Conservation (phyloP, 1,284 basidiomycete genomes). For the Marasmius sp. region DNA sequence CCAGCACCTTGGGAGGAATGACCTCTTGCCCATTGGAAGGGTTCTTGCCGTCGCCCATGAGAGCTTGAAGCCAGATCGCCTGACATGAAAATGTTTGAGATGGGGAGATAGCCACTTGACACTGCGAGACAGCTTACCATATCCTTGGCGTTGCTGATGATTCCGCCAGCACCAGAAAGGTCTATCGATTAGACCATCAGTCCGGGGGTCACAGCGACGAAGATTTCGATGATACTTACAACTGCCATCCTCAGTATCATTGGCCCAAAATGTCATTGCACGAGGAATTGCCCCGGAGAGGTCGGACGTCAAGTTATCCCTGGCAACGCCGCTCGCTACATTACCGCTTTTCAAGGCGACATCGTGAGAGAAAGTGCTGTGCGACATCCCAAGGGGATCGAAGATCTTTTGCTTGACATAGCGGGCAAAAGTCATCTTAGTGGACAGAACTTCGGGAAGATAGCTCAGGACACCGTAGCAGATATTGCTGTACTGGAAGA, state of each 20-base stretch:
- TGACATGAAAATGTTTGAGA: constrained; percentile 7
- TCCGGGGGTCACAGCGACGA: not conserved
- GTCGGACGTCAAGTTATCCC: constrained; percentile 14
- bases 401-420: constrained; percentile 24
- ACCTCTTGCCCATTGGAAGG: constrained; percentile 19
- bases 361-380: constrained; percentile 19
- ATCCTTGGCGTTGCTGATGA: constrained; percentile 25
- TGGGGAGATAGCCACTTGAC: too few relatives aligned
- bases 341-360: constrained; percentile 15
- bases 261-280: constrained; percentile 18
- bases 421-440: constrained; percentile 15
- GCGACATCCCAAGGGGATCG: constrained; percentile 18
- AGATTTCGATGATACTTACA: constrained; percentile 9
- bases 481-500: constrained; percentile 20
- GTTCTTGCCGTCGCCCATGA: constrained; percentile 22
- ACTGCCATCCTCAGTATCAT: constrained; percentile 23
- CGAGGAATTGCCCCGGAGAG: constrained; percentile 16
- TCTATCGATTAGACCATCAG: not conserved
- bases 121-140: constrained; percentile 16
- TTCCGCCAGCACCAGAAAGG: constrained; percentile 26
- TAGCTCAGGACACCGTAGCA: constrained; percentile 20
- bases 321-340: constrained; percentile 16
- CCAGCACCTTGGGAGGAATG: constrained; percentile 20
- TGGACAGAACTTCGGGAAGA: constrained; percentile 16
- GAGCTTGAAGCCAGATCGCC: constrained; percentile 25